A percentile compares a stretch with the other conserved stretches of the same genome.
These are phyloP conservation scores for Cryptococcus sp. DNA, from an alignment of 1,284 basidiomycete species.

Conservation along the genomic window DNA sequence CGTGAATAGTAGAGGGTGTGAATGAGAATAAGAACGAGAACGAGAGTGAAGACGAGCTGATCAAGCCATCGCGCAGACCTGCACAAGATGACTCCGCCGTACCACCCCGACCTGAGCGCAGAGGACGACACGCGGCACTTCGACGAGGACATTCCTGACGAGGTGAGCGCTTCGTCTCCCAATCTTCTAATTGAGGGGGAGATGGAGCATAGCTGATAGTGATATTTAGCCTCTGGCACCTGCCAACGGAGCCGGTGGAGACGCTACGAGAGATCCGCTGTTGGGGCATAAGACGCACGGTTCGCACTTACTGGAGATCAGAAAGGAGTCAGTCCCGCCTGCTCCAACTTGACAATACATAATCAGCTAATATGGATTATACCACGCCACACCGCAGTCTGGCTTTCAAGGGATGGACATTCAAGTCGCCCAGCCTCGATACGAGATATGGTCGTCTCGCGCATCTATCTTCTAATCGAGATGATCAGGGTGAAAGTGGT, in stretches of 20 bases:
- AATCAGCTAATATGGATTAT: neutral
- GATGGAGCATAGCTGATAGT: constrained; percentile 13
- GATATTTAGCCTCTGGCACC: constrained; percentile 74
- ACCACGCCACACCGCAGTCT: constrained; percentile 21
- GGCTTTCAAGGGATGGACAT: constrained; percentile 50
- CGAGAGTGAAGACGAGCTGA: constrained; percentile 3
- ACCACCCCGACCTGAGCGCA: constrained; percentile 74
- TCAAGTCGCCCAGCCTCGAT: constrained; percentile 32
- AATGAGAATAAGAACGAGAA: too few relatives aligned
- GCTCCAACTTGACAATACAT: neutral
- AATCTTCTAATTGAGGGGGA: too few relatives aligned
- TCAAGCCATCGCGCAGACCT: constrained; percentile 55
- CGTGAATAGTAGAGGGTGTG: neutral
- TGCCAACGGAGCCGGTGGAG: constrained; percentile 77
- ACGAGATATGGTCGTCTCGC: constrained; percentile 24
- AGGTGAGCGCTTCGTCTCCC: constrained; percentile 58
- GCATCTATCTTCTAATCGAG: constrained; percentile 3
- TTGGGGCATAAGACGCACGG: constrained; percentile 82
- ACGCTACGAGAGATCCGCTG: constrained; percentile 84
- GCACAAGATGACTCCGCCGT: constrained; percentile 77
- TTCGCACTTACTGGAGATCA: constrained; percentile 78
- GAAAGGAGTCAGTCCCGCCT: constrained; percentile 64
- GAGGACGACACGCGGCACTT: constrained; percentile 88
- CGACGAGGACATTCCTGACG: constrained; percentile 86
- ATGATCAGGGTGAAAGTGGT: neutral